phyloP scores from a whole-genome alignment of 768 basidiomycete species.

The Amanita polypyramis region DNA sequence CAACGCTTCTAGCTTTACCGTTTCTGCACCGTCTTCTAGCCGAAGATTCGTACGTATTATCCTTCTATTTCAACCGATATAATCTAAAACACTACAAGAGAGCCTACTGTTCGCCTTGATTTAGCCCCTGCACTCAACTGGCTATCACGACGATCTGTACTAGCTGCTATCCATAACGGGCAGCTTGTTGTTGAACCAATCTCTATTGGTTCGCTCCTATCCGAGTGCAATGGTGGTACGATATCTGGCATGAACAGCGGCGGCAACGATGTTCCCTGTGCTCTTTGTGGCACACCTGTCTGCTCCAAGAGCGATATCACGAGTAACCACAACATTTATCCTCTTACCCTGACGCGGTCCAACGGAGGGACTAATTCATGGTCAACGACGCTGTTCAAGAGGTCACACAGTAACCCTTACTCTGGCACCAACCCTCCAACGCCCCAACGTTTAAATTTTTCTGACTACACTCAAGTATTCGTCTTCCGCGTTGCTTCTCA shows the following conservation, averaged over 20 bases:
- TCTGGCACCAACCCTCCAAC: constrained; percentile 21
- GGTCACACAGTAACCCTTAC: constrained; percentile 15
- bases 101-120: constrained; percentile 88
- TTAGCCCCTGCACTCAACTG: constrained; percentile 91
- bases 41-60: constrained; percentile 76
- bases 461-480: constrained; percentile 40
- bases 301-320: constrained; percentile 25
- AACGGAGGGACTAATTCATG: constrained; percentile 30
- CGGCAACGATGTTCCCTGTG: constrained; percentile 54
- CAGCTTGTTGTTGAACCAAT: constrained; percentile 87
- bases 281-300: constrained; percentile 63
- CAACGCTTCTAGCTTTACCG: constrained; percentile 65
- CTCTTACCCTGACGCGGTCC: constrained; percentile 21
- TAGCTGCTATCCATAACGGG: constrained; percentile 76
- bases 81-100: constrained; percentile 34
- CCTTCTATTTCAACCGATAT: constrained; percentile 3
- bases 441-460: constrained; percentile 17
- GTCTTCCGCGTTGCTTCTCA: constrained; percentile 51
- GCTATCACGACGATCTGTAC: constrained; percentile 80
- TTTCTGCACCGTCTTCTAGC: constrained; percentile 64
- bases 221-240: constrained; percentile 34
- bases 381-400: constrained; percentile 54
- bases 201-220: constrained; percentile 46
- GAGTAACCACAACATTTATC: constrained; percentile 20
- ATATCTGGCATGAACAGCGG: constrained; percentile 29